Percentiles rank a stretch among this genome's conserved stretches.
Evolutionary conservation across 768 basidiomycete species (phyloP).

Genomic region (Pleurotus giganteus): DNA sequence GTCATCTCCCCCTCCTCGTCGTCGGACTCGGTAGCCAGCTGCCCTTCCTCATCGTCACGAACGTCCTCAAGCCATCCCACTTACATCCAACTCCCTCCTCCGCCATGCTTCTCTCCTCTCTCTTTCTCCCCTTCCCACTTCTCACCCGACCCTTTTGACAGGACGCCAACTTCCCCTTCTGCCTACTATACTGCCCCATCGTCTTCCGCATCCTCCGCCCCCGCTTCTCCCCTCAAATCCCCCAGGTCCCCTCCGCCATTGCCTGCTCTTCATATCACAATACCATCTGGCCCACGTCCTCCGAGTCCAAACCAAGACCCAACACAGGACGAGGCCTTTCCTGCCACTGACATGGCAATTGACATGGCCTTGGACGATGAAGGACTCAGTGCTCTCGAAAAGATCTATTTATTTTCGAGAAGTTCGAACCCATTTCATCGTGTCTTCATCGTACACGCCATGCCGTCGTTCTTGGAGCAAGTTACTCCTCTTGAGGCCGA

Average conservation of each 20-base stretch:
- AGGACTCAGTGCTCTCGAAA: constrained; percentile 79
- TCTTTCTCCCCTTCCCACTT: constrained; percentile 29
- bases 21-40: neutral
- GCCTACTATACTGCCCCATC: constrained; percentile 45
- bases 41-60: neutral
- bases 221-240: constrained; percentile 24
- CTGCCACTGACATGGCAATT: constrained; percentile 31
- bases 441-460: constrained; percentile 80
- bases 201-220: constrained; percentile 29
- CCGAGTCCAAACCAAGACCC: constrained; percentile 9
- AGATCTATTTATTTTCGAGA: constrained; percentile 86
- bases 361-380: constrained; percentile 68
- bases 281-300: constrained; percentile 19
- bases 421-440: constrained; percentile 64
- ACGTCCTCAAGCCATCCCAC: constrained; percentile 17
- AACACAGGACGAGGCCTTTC: constrained; percentile 35
- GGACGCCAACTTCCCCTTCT: constrained; percentile 29
- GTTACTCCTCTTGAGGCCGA: constrained; percentile 86
- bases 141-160: constrained; percentile 24
- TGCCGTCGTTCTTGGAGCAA: constrained; percentile 73
- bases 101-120: constrained; percentile 28
- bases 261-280: constrained; percentile 18
- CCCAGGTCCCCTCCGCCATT: constrained; percentile 16
- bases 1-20: neutral
- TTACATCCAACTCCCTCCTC: constrained; percentile 32